Evolutionary conservation across 352 stramenopile species (phyloP).

Genomic region (Thalassiosira mediterranea): DNA sequence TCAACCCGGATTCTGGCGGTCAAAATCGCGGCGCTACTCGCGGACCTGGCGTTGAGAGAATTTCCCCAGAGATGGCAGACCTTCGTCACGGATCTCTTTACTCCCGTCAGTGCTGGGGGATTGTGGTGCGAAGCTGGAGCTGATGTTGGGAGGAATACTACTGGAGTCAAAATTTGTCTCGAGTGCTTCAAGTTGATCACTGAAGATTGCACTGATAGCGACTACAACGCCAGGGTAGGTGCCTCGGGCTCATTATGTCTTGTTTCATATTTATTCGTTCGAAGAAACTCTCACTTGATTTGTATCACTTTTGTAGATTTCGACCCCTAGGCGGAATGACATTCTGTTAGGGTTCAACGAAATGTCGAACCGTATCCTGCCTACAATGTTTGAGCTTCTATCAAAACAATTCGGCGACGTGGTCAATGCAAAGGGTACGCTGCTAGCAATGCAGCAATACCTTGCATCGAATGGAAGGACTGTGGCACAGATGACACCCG

Average conservation of each 20-base stretch:
- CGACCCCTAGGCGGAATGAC: constrained; percentile 78
- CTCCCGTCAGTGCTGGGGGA: constrained; percentile 36
- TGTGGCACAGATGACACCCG: constrained; percentile 63
- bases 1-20: constrained; percentile 61
- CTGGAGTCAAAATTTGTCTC: constrained; percentile 76
- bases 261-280: too few relatives aligned
- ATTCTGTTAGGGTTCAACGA: constrained; percentile 83
- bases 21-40: constrained; percentile 75
- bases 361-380: constrained; percentile 69
- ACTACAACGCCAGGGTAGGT: constrained; percentile 86
- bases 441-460: constrained; percentile 73
- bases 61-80: constrained; percentile 82
- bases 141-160: constrained; percentile 21
- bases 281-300: too few relatives aligned
- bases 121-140: constrained; percentile 63
- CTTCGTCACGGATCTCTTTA: constrained; percentile 73
- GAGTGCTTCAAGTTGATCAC: constrained; percentile 77
- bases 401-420: constrained; percentile 69
- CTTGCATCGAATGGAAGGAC: constrained; percentile 64
- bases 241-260: too few relatives aligned
- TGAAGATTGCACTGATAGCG: constrained; percentile 83
- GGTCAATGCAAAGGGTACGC: constrained; percentile 53
- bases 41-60: constrained; percentile 70
- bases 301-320: too few relatives aligned
- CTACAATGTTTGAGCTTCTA: constrained; percentile 66